Evolutionary conservation across 352 stramenopile genomes (phyloP).

Genomic region (Phytophthora idaei): DNA sequence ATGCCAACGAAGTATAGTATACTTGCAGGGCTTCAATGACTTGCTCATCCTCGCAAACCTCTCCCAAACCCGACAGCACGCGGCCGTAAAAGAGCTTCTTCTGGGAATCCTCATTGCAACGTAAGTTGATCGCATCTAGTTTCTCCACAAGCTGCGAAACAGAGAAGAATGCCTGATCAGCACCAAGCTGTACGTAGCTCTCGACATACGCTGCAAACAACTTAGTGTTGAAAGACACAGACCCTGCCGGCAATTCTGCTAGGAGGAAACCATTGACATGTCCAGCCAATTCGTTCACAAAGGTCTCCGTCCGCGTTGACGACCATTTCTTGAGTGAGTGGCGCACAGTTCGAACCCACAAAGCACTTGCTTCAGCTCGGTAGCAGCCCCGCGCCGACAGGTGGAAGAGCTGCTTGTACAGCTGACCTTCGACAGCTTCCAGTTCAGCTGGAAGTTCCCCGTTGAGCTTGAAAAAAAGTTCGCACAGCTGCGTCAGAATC

Average conservation of each 20-base stretch:
- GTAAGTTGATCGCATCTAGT: conserved; percentile 56
- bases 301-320: conserved; percentile 27
- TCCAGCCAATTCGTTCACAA: conserved; percentile 56
- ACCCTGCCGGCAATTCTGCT: conserved; percentile 30
- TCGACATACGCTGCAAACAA: conserved; percentile 57
- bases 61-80: conserved; percentile 54
- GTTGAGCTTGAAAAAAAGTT: conserved; percentile 59
- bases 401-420: conserved; percentile 68
- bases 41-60: conserved; percentile 65
- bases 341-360: conserved; percentile 56
- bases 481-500: conserved; percentile 63
- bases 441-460: conserved; percentile 53
- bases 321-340: conserved; percentile 54
- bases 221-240: conserved; percentile 51
- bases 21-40: conserved; percentile 35
- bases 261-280: conserved; percentile 61
- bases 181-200: conserved; percentile 54
- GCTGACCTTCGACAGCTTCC: conserved; percentile 53
- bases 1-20: conserved; percentile 50
- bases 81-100: conserved; percentile 51
- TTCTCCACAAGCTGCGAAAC: conserved; percentile 51
- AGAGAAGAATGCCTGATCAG: conserved; percentile 34
- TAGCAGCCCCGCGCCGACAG: conserved; percentile 58
- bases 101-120: conserved; percentile 30
- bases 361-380: conserved; percentile 44